phyloP scores from a whole-genome alignment of 495 filamentous ascomycete genomes.

The Rhypophila decipiens region DNA sequence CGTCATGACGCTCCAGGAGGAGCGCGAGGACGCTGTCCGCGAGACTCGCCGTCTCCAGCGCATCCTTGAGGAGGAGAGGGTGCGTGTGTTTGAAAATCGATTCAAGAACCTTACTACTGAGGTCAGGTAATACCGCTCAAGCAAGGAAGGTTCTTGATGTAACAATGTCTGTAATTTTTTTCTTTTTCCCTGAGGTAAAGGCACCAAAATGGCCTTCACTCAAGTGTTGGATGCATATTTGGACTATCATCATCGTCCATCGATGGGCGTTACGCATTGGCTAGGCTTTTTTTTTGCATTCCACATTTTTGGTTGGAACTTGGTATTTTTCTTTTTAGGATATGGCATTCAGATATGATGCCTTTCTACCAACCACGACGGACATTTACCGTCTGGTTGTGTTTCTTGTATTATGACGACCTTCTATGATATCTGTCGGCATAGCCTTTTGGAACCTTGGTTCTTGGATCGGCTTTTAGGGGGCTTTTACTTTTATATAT shows the following conservation, averaged over 20 bases:
- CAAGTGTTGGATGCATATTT: too few relatives aligned
- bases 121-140: conserved; percentile 10
- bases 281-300: neutral
- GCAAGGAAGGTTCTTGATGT: too few relatives aligned
- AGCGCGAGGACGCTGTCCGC: conserved; percentile 81
- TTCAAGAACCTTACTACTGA: conserved; percentile 29
- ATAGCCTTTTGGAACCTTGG: too few relatives aligned
- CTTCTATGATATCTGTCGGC: too few relatives aligned
- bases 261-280: neutral
- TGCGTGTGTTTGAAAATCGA: conserved; percentile 39
- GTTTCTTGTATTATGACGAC: neutral
- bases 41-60: conserved; percentile 71
- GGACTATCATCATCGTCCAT: neutral
- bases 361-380: neutral
- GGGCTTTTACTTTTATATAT: too few relatives aligned
- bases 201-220: too few relatives aligned
- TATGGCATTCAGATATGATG: neutral
- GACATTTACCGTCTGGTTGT: neutral
- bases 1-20: conserved; percentile 83
- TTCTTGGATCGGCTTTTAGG: too few relatives aligned
- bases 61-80: conserved; percentile 40
- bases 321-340: neutral
- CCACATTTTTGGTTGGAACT: neutral
- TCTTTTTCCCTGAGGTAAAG: too few relatives aligned
- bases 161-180: too few relatives aligned